Evolutionary conservation across 345 rosid species (phyloP).

Genomic region (Brassica carinata): DNA sequence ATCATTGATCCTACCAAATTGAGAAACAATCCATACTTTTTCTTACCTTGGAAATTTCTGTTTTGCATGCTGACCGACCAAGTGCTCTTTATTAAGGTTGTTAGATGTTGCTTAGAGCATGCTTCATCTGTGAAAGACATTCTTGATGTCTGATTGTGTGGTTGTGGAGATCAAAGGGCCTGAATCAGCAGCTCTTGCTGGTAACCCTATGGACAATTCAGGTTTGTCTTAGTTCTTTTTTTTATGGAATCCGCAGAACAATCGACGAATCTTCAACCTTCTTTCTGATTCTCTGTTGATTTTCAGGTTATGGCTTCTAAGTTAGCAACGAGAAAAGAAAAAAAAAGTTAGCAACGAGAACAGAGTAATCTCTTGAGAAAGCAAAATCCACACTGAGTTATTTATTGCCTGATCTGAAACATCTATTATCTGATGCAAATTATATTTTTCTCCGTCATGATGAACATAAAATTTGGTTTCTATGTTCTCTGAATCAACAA

Average conservation of each 20-base stretch:
- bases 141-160: slow-evolving; percentile 96
- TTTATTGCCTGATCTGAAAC: too few relatives aligned
- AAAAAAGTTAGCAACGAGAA: too few relatives aligned
- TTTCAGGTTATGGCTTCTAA: slow-evolving; percentile 14
- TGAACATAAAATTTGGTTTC: too few relatives aligned
- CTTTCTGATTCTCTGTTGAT: not conserved
- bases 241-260: not conserved
- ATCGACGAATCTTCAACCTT: not conserved
- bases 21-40: slow-evolving; percentile 7
- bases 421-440: too few relatives aligned
- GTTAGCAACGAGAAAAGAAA: not conserved
- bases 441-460: too few relatives aligned
- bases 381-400: too few relatives aligned
- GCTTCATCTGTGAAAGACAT: slow-evolving; percentile 90
- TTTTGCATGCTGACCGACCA: not conserved
- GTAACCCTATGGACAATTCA: slow-evolving; percentile 83
- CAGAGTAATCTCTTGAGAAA: too few relatives aligned
- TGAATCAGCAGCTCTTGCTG: slow-evolving; percentile 60
- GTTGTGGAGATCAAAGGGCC: slow-evolving; percentile 96
- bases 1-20: slow-evolving; percentile 94
- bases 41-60: not conserved
- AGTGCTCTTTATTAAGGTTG: slow-evolving; percentile 53
- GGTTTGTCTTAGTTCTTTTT: slow-evolving; percentile 5
- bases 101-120: slow-evolving; percentile 95
- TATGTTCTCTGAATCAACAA: too few relatives aligned